A percentile compares a stretch with the other conserved stretches of the same genome.
phyloP scores from a whole-genome alignment of 179 eudicot species.

The Sideroxylon spinosum region DNA sequence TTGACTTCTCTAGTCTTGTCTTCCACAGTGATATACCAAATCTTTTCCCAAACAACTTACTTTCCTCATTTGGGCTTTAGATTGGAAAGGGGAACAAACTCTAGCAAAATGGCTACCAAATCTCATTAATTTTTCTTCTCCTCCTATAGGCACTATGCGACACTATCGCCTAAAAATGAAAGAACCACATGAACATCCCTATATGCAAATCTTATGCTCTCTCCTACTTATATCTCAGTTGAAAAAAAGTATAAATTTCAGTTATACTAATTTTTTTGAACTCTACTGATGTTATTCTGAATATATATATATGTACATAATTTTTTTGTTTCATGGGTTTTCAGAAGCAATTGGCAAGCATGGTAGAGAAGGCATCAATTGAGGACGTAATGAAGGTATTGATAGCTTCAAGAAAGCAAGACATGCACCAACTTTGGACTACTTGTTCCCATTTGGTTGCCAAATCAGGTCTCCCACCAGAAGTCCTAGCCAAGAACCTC shows the following conservation, averaged over 20 bases:
- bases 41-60: slow-evolving; percentile 24
- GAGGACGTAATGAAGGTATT: slow-evolving; percentile 97
- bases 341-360: slow-evolving; percentile 81
- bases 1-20: slow-evolving; percentile 43
- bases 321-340: slow-evolving; percentile 5
- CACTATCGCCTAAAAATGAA: too few species aligned
- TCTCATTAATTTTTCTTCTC: not conserved
- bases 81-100: slow-evolving; percentile 14
- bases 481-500: slow-evolving; percentile 85
- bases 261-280: too few species aligned
- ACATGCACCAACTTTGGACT: slow-evolving; percentile 91
- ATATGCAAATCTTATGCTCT: not conserved
- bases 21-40: slow-evolving; percentile 33
- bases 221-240: too few species aligned
- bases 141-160: not conserved
- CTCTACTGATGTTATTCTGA: too few species aligned
- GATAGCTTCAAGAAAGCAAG: slow-evolving; percentile 91
- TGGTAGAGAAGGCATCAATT: slow-evolving; percentile 95
- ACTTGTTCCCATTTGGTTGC: slow-evolving; percentile 88
- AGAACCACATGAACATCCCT: not conserved
- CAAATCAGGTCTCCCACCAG: slow-evolving; percentile 89
- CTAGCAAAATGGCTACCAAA: not conserved
- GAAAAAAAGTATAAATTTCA: too few species aligned
- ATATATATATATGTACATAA: too few species aligned
- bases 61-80: slow-evolving; percentile 30